Base-by-base conservation (phyloP, 176 grass and related monocot genomes). In the Saccharum officinarum region DNA sequence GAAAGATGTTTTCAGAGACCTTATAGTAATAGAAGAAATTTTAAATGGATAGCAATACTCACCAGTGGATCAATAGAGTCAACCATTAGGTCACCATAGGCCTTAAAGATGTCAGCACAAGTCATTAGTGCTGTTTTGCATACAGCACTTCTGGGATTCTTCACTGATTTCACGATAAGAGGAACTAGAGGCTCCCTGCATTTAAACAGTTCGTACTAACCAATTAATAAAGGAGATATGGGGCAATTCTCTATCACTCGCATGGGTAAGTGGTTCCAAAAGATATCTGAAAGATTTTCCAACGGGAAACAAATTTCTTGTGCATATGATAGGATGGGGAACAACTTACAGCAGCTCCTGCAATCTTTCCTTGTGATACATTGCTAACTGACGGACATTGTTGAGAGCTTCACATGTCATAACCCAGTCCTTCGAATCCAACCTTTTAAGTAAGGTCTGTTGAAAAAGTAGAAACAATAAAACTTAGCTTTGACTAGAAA, bases 401-500 rank as follows among this genome's bases (percentile, higher is more conserved):
- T 99, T 99, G 50, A 99, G 92, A 79, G 93, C 93, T 92, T 92
- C 93, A 85, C 93, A 99, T 82, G 92, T 89, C 79, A 83, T 84
- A 84, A 99, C 16, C 97, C 97, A 99, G 64, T 96, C 90, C 83
- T 96, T 99, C 17, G 97, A 96, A 66, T 99, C 97, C 90, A 99
- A 81, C 78, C 93, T 99, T 65, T 77, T 75, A 79, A 94, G 50
- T 61, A 99, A 76, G 59, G 93, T 94, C 97, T 99, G 68, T 61
- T 5, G 3, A 23, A 47, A 47, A 74, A 71, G 8, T 61, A 76
- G 41, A 62, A 80, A 91, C 10, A 13, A 16, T 16, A 75, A 87
- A 67, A 34, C 16, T 84, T 42, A 84, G 75, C 66, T 82, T 28
- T 39, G 17, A 23, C 3, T 69, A 42, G 8, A 70, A 69, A 37